Percentiles rank a stretch among this genome's conserved stretches.
Evolutionary conservation across 225 moss, liverwort and hornwort genomes (phyloP).

Genomic region (Marchantia paleacea): DNA sequence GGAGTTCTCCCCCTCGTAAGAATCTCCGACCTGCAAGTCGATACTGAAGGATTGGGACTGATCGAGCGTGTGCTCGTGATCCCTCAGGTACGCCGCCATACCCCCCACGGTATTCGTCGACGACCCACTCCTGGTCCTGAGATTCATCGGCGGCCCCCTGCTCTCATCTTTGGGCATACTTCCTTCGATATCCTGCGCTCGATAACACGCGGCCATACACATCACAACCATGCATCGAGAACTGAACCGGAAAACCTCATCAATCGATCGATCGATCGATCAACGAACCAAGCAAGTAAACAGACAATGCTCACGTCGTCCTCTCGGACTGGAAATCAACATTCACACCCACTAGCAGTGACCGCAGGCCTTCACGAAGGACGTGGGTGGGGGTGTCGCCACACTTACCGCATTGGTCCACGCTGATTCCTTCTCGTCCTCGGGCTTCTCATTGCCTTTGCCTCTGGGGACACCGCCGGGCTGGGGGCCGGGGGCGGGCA

Average conservation of each 20-base stretch:
- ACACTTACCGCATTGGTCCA: slow-evolving; percentile 19
- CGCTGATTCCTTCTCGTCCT: slow-evolving; percentile 23
- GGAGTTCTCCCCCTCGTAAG: slow-evolving; percentile 19
- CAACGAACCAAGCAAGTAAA: neutral
- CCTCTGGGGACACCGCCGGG: neutral
- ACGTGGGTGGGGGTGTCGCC: neutral
- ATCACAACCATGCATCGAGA: neutral
- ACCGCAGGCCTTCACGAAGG: too few species aligned
- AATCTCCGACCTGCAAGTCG: slow-evolving; percentile 22
- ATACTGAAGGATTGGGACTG: slow-evolving; percentile 21
- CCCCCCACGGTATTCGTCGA: slow-evolving; percentile 4
- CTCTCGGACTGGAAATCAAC: neutral
- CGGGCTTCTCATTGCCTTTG: slow-evolving; percentile 2
- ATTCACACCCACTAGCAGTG: neutral
- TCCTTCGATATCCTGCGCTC: slow-evolving; percentile 26
- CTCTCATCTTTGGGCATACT: slow-evolving; percentile 22
- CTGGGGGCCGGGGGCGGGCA: slow-evolving; percentile 13
- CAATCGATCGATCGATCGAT: neutral
- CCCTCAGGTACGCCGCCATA: neutral
- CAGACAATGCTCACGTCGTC: neutral
- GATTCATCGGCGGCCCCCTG: slow-evolving; percentile 22
- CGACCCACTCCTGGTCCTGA: slow-evolving; percentile 24
- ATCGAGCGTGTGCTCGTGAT: slow-evolving; percentile 15
- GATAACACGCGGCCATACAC: neutral
- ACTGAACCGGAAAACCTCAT: neutral